These are phyloP conservation scores for Apiospora marii DNA, from an alignment of 2,329 filamentous ascomycete species.

Conservation along the genomic window DNA sequence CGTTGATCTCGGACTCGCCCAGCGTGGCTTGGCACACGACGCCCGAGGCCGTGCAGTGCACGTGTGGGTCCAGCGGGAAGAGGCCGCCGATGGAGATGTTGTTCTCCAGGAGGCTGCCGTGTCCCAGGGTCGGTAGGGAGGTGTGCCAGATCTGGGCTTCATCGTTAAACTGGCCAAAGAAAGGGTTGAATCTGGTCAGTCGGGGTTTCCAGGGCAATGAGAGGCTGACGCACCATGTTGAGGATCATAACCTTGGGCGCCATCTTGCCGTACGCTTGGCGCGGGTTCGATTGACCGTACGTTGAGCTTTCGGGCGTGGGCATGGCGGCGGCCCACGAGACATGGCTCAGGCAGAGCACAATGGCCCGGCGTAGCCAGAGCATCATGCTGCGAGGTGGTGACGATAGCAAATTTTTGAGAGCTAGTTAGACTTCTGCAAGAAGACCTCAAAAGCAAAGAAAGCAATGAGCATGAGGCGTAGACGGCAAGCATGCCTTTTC, in stretches of 20 bases:
- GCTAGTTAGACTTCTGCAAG: neutral
- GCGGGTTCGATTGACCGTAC: neutral
- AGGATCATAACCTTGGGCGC: slow-evolving; percentile 69
- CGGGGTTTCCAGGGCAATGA: neutral
- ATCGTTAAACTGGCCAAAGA: slow-evolving; percentile 59
- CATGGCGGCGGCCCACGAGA: neutral
- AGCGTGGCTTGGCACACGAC: slow-evolving; percentile 74
- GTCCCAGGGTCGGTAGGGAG: slow-evolving; percentile 52
- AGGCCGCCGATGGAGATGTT: slow-evolving; percentile 68
- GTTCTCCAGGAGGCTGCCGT: slow-evolving; percentile 63
- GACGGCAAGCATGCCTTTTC: neutral
- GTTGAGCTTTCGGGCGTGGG: neutral
- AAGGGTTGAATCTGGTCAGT: neutral
- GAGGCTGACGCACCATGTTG: slow-evolving; percentile 58
- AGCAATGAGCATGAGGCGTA: neutral
- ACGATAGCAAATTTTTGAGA: neutral
- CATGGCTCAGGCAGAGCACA: neutral
- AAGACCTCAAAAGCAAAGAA: rapidly evolving
- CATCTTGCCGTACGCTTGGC: slow-evolving; percentile 41
- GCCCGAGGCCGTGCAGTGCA: slow-evolving; percentile 68
- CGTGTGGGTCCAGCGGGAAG: slow-evolving; percentile 69
- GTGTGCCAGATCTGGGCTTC: slow-evolving; percentile 70
- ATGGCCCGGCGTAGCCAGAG: neutral
- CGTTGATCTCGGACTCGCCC: slow-evolving; percentile 78
- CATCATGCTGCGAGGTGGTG: neutral